Base-by-base conservation (phyloP, 495 filamentous ascomycete species). In the Jackrogersella multiformis region DNA sequence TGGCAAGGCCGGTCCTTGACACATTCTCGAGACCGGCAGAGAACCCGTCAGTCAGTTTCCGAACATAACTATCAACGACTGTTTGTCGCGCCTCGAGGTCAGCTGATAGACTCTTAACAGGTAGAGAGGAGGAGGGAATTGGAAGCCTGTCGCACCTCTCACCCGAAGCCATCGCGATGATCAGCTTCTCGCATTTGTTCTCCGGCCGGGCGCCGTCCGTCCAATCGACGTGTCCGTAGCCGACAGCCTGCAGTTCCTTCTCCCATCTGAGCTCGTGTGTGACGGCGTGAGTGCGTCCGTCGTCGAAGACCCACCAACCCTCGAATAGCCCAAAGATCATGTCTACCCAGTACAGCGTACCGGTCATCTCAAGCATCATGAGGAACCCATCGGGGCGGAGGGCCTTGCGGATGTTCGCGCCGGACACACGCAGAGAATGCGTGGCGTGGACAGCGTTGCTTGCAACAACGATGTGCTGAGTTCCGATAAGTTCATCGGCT, bases 301-400 rank as follows among this genome's bases (percentile, higher is more conserved):
- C 81, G 9, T 80, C 76, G 13, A 81, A 81, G 12, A 80, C 70
- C 84, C 84, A 86, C 85, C 85, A 87, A 5, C 84, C 83, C 16
- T 83, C 79, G 0, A 86, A 74, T 5, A 83, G 65, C 2, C 83
- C 83, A 53, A 81, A 85, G 9, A 82, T 74, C 23, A 87, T 52
- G 52, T 87, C 83, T 10, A 82, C 72, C 69, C 78, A 83, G 57
- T 75, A 75, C 0, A 79, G 45, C 38, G 61, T 71, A 10, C 69
- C 49, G 0, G 82, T 86, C 53, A 86, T 69, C 68, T 87, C 85
- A 2, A 82, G 21, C 35, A 86, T 63, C 23, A 74, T 69, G 1
- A 86, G 44, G 44, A 82, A 74, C 0, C 84, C 84, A 46, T 81
- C 79, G 0, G 77, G 70, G 1, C 74, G 76, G 0, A 86, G 68